A percentile compares a stretch with the other conserved stretches of the same genome.
phyloP scores from a whole-genome alignment of 2,329 filamentous ascomycete species.

The Scytalidium lignicola region DNA sequence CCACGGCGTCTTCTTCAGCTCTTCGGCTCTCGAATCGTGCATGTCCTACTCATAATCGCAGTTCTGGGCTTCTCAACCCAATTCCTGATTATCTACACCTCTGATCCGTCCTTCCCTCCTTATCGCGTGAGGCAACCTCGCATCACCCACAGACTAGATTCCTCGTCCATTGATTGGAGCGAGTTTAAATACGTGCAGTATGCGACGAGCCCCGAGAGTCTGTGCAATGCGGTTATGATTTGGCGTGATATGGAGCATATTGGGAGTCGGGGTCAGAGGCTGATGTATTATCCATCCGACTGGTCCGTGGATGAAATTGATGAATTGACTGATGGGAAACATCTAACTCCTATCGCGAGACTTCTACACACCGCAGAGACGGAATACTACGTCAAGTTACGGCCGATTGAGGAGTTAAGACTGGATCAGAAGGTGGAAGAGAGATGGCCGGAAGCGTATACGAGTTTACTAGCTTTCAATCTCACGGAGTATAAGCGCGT shows the following conservation, averaged over 20 bases:
- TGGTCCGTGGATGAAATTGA: conserved; percentile 15
- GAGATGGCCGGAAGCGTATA: conserved; percentile 21
- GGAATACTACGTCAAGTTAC: conserved; percentile 19
- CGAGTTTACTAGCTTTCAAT: conserved; percentile 25
- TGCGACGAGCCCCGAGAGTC: conserved; percentile 20
- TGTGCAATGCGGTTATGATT: conserved; percentile 24
- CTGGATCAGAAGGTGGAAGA: conserved; percentile 9
- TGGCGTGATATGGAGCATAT: conserved; percentile 24
- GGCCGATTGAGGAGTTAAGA: conserved; percentile 18
- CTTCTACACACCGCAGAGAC: conserved; percentile 17
- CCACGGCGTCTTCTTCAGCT: too few species aligned
- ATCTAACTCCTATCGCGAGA: conserved; percentile 17
- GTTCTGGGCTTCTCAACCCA: too few species aligned
- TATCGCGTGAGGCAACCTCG: too few species aligned
- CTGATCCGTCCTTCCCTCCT: too few species aligned
- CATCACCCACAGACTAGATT: too few species aligned
- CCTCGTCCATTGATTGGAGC: conserved; percentile 16
- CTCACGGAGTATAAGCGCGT: conserved; percentile 22
- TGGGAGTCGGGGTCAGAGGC: conserved; percentile 21
- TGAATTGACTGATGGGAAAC: conserved; percentile 3
- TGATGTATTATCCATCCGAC: conserved; percentile 21
- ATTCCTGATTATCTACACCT: too few species aligned
- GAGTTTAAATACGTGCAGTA: conserved; percentile 23
- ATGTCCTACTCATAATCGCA: too few species aligned
- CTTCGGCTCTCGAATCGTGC: too few species aligned